Percentiles rank a stretch among this genome's conserved stretches.
phyloP scores from a whole-genome alignment of 768 basidiomycete species.

The Mycena galopus region DNA sequence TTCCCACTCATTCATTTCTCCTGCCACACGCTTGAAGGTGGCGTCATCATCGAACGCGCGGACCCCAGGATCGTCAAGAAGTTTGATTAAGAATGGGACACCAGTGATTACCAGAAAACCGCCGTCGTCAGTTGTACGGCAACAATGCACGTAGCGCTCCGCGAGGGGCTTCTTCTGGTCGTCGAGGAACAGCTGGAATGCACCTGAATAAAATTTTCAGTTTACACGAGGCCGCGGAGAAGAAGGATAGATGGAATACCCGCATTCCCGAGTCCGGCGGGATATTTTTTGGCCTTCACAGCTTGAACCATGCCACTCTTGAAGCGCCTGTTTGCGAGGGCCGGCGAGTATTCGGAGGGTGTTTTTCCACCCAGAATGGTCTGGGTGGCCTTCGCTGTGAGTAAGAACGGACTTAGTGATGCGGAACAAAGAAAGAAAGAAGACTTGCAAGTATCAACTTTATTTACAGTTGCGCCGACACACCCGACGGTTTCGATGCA shows the following conservation, averaged over 20 bases:
- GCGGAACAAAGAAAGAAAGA: no score
- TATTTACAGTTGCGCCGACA: no score
- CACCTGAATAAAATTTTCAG: neutral
- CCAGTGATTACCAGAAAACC: neutral
- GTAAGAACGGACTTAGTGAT: no score
- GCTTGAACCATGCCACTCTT: conserved; percentile 10
- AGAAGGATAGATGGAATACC: neutral
- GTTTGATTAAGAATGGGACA: neutral
- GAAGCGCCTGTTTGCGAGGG: conserved; percentile 16
- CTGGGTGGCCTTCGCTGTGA: no score
- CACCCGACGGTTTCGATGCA: no score
- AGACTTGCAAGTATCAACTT: no score
- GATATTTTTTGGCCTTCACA: conserved; percentile 4
- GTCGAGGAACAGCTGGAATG: conserved; percentile 9
- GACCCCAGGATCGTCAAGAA: neutral
- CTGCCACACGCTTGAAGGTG: neutral
- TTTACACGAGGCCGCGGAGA: no score
- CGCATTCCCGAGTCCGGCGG: conserved; percentile 1
- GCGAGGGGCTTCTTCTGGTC: neutral
- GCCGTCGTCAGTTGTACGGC: neutral
- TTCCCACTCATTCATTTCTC: neutral
- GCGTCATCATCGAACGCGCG: conserved; percentile 19
- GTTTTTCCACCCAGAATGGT: no score
- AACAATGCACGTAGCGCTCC: neutral
- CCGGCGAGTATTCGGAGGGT: conserved; percentile 5